Evolutionary conservation across 106 monocot species (phyloP).

Genomic region (Agapanthus africanus): DNA sequence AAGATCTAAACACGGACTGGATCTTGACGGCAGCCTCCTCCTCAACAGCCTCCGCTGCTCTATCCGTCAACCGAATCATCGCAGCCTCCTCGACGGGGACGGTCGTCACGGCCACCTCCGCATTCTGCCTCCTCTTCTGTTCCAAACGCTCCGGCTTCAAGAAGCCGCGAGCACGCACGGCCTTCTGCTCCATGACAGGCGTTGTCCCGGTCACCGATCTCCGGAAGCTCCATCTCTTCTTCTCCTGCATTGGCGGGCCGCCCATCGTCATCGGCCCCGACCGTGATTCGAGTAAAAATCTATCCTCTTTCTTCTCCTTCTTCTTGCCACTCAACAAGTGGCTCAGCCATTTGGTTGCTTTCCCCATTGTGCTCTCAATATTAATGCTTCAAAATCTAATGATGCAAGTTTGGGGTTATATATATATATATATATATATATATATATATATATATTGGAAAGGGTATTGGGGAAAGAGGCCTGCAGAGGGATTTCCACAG

Average conservation of each 20-base stretch:
- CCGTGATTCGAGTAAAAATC: background rate
- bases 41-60: slow-evolving; percentile 3
- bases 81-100: slow-evolving; percentile 49
- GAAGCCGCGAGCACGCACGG: background rate
- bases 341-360: slow-evolving; percentile 43
- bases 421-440: background rate
- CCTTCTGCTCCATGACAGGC: slow-evolving; percentile 10
- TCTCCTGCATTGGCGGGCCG: slow-evolving; percentile 29
- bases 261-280: background rate
- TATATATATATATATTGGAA: background rate
- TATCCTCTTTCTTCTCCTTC: slow-evolving; percentile 28
- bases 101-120: slow-evolving; percentile 36
- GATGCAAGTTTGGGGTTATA: no score
- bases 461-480: background rate
- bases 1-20: slow-evolving; percentile 51
- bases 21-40: slow-evolving; percentile 41
- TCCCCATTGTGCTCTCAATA: slow-evolving; percentile 27
- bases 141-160: slow-evolving; percentile 22
- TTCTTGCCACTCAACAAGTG: slow-evolving; percentile 39
- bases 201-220: slow-evolving; percentile 5
- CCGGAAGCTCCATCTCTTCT: slow-evolving; percentile 59
- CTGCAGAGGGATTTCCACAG: background rate
- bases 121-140: slow-evolving; percentile 19
- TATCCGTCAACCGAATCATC: slow-evolving; percentile 26
- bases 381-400: background rate